A percentile compares a stretch with the other conserved stretches of the same genome.
Conservation (phyloP, 139 green algal species). For the Chlamydomonas schloesseri region DNA sequence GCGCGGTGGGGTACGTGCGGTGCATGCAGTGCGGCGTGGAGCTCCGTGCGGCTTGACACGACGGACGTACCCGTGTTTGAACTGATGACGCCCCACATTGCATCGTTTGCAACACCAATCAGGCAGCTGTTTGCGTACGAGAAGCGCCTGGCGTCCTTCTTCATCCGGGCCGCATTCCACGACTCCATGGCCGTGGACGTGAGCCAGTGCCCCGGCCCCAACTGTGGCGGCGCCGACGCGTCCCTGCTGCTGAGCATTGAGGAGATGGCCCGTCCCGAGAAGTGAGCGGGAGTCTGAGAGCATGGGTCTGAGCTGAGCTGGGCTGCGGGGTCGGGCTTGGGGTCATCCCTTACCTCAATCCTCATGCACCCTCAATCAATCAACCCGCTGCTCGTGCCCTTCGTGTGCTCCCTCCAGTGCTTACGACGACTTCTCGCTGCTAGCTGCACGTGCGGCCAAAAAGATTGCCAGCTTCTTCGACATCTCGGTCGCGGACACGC, state of each 20-base stretch:
- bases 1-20: too few relatives aligned
- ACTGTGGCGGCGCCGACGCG: not conserved
- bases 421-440: not conserved
- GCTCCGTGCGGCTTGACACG: too few relatives aligned
- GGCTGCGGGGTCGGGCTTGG: too few relatives aligned
- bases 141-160: slow-evolving; percentile 20
- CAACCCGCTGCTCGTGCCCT: too few relatives aligned
- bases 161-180: slow-evolving; percentile 30
- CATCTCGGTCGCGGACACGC: not conserved
- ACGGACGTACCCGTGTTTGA: too few relatives aligned
- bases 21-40: too few relatives aligned
- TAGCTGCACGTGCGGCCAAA: not conserved
- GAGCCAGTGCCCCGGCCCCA: not conserved
- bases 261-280: slow-evolving; percentile 7
- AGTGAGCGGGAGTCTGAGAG: not conserved
- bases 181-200: slow-evolving; percentile 28
- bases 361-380: too few relatives aligned
- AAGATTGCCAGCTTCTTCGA: slow-evolving; percentile 16
- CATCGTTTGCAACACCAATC: too few relatives aligned
- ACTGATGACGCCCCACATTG: too few relatives aligned
- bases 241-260: slow-evolving; percentile 13
- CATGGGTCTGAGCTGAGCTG: too few relatives aligned
- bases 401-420: not conserved
- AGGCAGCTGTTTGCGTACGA: not conserved
- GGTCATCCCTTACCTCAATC: not conserved